phyloP scores from a whole-genome alignment of 495 filamentous ascomycete species.

The Penicillium ochrochloron region DNA sequence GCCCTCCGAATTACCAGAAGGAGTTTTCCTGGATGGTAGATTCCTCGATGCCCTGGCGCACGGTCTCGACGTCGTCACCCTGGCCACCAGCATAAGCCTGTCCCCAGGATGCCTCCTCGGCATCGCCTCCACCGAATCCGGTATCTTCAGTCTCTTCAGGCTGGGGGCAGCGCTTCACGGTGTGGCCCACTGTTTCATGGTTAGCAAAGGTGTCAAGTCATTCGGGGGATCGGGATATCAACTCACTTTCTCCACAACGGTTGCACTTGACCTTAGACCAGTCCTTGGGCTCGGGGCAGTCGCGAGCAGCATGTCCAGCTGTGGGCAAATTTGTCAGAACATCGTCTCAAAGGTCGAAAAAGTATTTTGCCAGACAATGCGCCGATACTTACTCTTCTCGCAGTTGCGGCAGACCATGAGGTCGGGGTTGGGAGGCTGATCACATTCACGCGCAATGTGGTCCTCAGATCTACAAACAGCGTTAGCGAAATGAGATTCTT shows the following conservation, averaged over 20 bases:
- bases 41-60: neutral
- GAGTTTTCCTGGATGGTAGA: neutral
- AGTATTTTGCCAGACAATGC: no score
- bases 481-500: conserved; percentile 18
- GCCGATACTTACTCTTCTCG: conserved; percentile 51
- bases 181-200: conserved; percentile 64
- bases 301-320: conserved; percentile 71
- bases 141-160: conserved; percentile 30
- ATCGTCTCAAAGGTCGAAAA: neutral
- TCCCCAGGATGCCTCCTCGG: neutral
- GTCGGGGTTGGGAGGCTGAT: conserved; percentile 53
- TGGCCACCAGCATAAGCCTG: neutral
- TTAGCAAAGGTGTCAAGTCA: conserved; percentile 18
- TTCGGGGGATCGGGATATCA: neutral
- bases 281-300: conserved; percentile 78
- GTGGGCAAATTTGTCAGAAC: conserved; percentile 10
- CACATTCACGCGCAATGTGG: conserved; percentile 61
- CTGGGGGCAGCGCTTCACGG: conserved; percentile 62
- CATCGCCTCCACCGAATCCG: neutral
- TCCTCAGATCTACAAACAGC: conserved; percentile 45
- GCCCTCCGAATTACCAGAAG: neutral
- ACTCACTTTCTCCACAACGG: conserved; percentile 72
- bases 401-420: conserved; percentile 71
- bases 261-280: conserved; percentile 76
- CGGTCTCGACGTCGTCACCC: neutral